Conservation (phyloP, 1,139 yeast species). For the Pichia terricola region DNA sequence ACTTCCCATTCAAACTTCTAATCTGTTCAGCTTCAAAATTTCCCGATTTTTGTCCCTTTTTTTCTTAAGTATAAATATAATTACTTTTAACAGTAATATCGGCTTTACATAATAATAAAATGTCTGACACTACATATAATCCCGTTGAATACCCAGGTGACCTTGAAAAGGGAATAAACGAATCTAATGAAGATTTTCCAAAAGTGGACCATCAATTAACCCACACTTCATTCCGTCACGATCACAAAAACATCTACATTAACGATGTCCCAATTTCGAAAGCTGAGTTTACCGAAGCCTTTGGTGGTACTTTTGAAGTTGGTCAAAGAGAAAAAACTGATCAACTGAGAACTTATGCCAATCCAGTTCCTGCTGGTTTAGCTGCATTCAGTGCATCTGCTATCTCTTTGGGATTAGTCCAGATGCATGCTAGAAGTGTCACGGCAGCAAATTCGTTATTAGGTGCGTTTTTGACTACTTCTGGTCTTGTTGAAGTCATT, state of each 20-base stretch:
- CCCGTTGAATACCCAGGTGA: too few species aligned
- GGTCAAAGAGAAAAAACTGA: conserved; percentile 22
- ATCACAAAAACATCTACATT: conserved; percentile 24
- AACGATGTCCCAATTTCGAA: conserved; percentile 25
- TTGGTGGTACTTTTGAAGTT: conserved; percentile 26
- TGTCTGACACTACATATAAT: too few species aligned
- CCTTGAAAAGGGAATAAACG: too few species aligned
- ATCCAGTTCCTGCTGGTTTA: conserved; percentile 29
- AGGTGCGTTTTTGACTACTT: conserved; percentile 37
- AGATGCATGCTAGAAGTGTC: conserved; percentile 30
- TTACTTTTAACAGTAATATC: too few species aligned
- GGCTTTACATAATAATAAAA: too few species aligned
- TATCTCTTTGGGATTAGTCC: conserved; percentile 24
- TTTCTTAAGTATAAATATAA: too few species aligned
- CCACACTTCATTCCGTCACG: conserved; percentile 12
- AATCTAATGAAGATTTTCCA: too few species aligned
- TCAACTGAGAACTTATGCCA: conserved; percentile 22
- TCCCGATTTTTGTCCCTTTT: too few species aligned
- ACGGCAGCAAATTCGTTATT: conserved; percentile 28
- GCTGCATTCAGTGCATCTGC: conserved; percentile 26
- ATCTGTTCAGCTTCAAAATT: too few species aligned
- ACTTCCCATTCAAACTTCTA: too few species aligned
- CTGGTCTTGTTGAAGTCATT: conserved; percentile 38
- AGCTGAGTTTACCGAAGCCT: conserved; percentile 25
- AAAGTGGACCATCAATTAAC: neutral